Base-by-base conservation (phyloP, 1,284 basidiomycete species). In the Boletellus deceptivus region DNA sequence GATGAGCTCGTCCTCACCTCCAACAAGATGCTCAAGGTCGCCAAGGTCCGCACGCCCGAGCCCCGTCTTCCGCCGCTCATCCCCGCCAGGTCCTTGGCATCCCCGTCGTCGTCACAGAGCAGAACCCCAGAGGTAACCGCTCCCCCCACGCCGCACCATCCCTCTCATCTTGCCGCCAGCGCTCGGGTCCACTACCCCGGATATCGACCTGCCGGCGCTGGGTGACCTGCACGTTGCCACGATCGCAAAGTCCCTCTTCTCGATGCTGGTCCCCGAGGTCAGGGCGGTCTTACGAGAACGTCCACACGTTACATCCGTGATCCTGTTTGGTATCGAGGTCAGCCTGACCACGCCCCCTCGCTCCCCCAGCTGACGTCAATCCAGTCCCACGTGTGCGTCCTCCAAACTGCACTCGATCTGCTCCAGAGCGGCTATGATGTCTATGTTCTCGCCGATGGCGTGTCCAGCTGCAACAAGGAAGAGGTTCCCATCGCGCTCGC, bases 351-450 rank as follows among this genome's bases (percentile, higher is more conserved):
- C 36, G 9, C 24, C 14, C 3, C 7, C 25, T 22, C 1, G 34
- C 14, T 20, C 45, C 41, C 44, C 33, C n/a, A 44, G 35, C 53
- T 56, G 36, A 55, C 43, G 38, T 48, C 49, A 37, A 18, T 46
- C n/a, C 63, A 91, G 88, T 80, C 88, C 3, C 94, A 97, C 61
- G 84, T 98, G 52, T 98, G 94, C 63, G 83, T 97, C 9, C 76
- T 91, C 4, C 92, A 95, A 70, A 89, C 90, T 1, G 77, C 86
- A 0, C 73, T 93, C 8, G 83, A 88, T 50, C 74, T 93, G 20
- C 69, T 87, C 20, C 68, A 73, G 17, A 69, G 58, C 43, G 78
- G 73, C 11, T 82, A 76, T 61, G 79, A 79, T 54, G 85, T 87
- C 7, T 76, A 83, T 62, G 79, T 96, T 39, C 73, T 94, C 36